Percentiles rank a stretch among this genome's conserved stretches.
These are phyloP conservation scores for Nitzschia sp. DNA, from an alignment of 108 stramenopile species.

Conservation along the genomic window DNA sequence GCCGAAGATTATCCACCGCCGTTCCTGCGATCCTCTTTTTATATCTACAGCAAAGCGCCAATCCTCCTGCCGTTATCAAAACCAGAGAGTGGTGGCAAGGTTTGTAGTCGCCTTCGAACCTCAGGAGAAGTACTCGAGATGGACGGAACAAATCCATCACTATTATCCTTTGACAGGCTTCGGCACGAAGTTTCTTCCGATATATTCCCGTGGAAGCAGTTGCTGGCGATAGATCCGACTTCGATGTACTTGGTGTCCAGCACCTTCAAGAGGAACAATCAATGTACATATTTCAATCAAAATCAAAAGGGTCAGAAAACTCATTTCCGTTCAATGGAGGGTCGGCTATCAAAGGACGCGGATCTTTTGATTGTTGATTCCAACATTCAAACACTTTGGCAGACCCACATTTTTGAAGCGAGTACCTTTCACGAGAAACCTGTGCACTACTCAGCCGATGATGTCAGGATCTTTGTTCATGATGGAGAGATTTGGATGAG, in stretches of 20 bases:
- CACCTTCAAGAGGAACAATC: conserved; percentile 50
- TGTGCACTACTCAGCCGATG: conserved; percentile 28
- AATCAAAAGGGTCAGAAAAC: conserved; percentile 21
- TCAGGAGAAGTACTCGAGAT: background rate
- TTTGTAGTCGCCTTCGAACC: background rate
- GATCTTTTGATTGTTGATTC: conserved; percentile 43
- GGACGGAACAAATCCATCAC: conserved; percentile 77
- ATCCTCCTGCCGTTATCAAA: background rate
- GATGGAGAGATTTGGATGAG: conserved; percentile 52
- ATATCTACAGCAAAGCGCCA: conserved; percentile 11
- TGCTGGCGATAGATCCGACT: background rate
- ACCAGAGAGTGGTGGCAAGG: background rate
- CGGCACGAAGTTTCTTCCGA: background rate
- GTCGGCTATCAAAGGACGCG: conserved; percentile 38
- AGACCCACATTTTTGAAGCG: conserved; percentile 28
- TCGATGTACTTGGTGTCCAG: conserved; percentile 21
- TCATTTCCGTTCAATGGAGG: background rate
- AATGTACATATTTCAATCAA: conserved; percentile 44
- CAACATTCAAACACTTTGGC: conserved; percentile 47
- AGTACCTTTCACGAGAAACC: background rate
- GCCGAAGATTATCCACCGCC: conserved; percentile 5
- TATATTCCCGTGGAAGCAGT: background rate
- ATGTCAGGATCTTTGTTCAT: conserved; percentile 68
- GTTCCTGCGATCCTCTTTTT: conserved; percentile 4
- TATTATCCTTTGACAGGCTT: conserved; percentile 41